Percentiles rank a stretch among this genome's conserved stretches.
Evolutionary conservation across 257 asterid species (phyloP).

Genomic region (Solanum pinnatisectum): DNA sequence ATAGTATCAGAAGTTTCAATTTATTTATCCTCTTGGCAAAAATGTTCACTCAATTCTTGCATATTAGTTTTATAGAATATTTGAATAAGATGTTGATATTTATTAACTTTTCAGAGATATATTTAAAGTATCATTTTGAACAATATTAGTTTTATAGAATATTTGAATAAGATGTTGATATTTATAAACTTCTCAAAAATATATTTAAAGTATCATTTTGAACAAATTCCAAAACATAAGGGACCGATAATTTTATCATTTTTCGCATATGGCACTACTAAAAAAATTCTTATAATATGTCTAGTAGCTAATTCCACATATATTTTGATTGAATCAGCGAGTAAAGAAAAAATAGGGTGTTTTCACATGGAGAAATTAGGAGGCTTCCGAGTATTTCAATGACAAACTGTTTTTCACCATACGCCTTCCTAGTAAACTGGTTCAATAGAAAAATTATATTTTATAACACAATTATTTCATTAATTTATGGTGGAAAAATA

Average conservation of each 20-base stretch:
- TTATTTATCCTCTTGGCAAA: neutral
- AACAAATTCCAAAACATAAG: neutral
- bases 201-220: neutral
- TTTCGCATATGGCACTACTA: neutral
- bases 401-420: neutral
- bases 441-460: too few relatives aligned
- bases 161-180: too few relatives aligned
- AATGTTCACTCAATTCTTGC: neutral
- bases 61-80: too few relatives aligned
- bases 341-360: too few relatives aligned
- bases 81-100: too few relatives aligned
- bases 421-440: rapidly evolving
- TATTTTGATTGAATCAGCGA: neutral
- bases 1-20: neutral
- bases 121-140: neutral
- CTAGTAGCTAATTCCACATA: too few relatives aligned
- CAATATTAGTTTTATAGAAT: neutral
- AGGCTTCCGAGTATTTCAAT: neutral
- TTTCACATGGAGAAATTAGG: neutral
- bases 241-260: neutral
- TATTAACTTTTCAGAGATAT: neutral
- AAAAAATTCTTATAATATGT: too few relatives aligned
- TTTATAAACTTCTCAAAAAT: too few relatives aligned
- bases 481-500: too few relatives aligned
- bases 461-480: too few relatives aligned